phyloP scores from a whole-genome alignment of 495 filamentous ascomycete species.

The Echria macrotheca region DNA sequence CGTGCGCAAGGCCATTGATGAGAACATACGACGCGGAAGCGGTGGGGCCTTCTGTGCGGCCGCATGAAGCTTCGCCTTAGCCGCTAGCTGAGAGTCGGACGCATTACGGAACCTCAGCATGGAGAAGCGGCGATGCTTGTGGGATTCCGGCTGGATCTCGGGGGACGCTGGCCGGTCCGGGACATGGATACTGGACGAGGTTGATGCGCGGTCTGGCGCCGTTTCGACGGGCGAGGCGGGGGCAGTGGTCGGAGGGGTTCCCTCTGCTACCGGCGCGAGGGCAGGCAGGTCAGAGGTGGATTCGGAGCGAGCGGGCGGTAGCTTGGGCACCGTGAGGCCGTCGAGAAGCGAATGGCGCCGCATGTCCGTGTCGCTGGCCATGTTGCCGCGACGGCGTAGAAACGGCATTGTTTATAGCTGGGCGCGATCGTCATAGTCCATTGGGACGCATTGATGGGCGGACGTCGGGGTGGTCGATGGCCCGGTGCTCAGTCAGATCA shows the following conservation, averaged over 20 bases:
- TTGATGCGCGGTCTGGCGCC: conserved; percentile 18
- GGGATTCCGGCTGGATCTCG: conserved; percentile 41
- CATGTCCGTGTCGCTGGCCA: conserved; percentile 47
- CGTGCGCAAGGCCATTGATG: conserved; percentile 12
- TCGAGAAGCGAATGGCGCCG: conserved; percentile 40
- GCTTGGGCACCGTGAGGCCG: conserved; percentile 26
- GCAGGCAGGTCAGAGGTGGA: conserved; percentile 19
- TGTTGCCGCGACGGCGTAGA: conserved; percentile 45
- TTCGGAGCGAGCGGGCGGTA: conserved; percentile 15
- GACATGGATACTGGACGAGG: conserved; percentile 23
- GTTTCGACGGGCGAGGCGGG: conserved; percentile 15
- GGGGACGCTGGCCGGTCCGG: conserved; percentile 31
- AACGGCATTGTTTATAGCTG: conserved; percentile 41
- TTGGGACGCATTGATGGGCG: conserved; percentile 28
- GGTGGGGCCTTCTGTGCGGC: conserved; percentile 57
- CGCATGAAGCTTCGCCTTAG: conserved; percentile 68
- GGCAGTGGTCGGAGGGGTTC: conserved; percentile 11
- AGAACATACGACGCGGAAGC: conserved; percentile 61
- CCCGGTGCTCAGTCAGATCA: background rate
- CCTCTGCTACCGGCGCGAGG: conserved; percentile 20
- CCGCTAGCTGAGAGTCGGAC: conserved; percentile 84
- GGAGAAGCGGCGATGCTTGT: conserved; percentile 69
- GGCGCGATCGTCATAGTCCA: conserved; percentile 38
- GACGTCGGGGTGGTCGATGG: too few species aligned
- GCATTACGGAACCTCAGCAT: conserved; percentile 88